A percentile compares a stretch with the other conserved stretches of the same genome.
Conservation (phyloP, 129 eudicot genomes). For the Flaveria ramosissima region DNA sequence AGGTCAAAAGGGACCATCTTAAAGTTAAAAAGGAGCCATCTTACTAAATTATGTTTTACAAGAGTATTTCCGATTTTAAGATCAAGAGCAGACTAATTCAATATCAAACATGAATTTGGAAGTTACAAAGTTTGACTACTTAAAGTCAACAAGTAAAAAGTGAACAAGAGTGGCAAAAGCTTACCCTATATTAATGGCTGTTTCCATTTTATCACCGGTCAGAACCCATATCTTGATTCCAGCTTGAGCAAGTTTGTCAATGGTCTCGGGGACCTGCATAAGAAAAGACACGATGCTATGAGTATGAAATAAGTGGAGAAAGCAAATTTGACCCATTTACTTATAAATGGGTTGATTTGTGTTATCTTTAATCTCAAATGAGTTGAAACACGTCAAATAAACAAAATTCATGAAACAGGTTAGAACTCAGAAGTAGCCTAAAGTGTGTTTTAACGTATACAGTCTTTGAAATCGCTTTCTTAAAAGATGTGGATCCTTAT, state of each 20-base stretch:
- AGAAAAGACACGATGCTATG: conserved; percentile 9
- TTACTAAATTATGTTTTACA: not conserved
- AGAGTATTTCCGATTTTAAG: not conserved
- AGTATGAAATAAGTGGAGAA: not conserved
- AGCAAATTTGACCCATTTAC: conserved; percentile 7
- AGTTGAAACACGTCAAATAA: not conserved
- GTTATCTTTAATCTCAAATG: not conserved
- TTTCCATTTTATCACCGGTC: conserved; percentile 66
- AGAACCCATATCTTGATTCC: conserved; percentile 71
- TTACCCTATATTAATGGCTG: conserved; percentile 68
- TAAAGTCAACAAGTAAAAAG: conserved; percentile 20
- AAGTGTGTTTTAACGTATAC: not conserved
- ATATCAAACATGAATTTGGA: not conserved
- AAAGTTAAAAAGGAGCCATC: not conserved
- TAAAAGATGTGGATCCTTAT: not conserved
- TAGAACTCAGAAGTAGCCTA: not conserved
- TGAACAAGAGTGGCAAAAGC: conserved; percentile 4
- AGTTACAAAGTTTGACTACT: conserved; percentile 7
- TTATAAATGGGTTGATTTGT: not conserved
- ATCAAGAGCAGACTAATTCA: not conserved
- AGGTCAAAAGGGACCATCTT: not conserved
- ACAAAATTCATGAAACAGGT: not conserved
- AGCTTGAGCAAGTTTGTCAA: conserved; percentile 72
- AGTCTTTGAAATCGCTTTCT: not conserved
- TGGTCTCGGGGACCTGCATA: conserved; percentile 62